Base-by-base conservation (phyloP, 257 asterid species). In the Thymus quinquecostatus region DNA sequence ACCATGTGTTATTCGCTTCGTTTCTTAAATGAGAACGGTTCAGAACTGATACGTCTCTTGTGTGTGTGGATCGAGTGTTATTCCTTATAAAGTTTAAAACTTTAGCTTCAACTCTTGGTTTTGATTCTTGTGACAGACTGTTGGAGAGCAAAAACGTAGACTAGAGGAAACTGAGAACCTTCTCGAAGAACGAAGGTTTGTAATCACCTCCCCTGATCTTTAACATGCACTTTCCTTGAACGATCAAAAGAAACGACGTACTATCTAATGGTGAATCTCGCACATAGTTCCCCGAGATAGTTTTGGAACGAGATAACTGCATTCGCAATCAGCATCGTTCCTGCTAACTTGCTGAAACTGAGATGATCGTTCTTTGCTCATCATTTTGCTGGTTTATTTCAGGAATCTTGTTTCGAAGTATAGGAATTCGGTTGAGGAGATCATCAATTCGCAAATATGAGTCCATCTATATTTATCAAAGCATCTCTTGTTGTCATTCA, bases 391-490 rank as follows among this genome's bases (percentile, higher is more conserved):
- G 55, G 67, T 57, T 77, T 36, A 70, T 81, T 73, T 43, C 92
- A 94, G 97, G 90, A 92, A 91, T 75, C 87, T 84, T 66, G 83
- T 91, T 38, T 82, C 93, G 8, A 88, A 58, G 73, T 91, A 85
- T 69, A 81, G 79, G 81, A 86, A 57, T 44, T 84, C 92, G 6
- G 89, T 94, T 36, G 95, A 88, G 71, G 97, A 89, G 79, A 80
- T 89, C 75, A 78, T 83, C 77, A 84, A 79, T 29, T 80, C 97
- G 74, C 88, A 89, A 72, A 76, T 84, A 21, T 89, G 61, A 80
- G 71, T 43, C 41, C 58, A 40, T 57, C 64, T 49, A 1, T 8
- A 40, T 29, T 28, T 64, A 21, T 21, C 21, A 48, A 64, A 21
- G 29, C 29, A 8, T 38, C 45, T 14, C 44, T 30, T 30, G 12